Percentiles rank a stretch among this genome's conserved stretches.
Conservation (phyloP, 1,139 yeast genomes). For the Debaryomyces coudertii region DNA sequence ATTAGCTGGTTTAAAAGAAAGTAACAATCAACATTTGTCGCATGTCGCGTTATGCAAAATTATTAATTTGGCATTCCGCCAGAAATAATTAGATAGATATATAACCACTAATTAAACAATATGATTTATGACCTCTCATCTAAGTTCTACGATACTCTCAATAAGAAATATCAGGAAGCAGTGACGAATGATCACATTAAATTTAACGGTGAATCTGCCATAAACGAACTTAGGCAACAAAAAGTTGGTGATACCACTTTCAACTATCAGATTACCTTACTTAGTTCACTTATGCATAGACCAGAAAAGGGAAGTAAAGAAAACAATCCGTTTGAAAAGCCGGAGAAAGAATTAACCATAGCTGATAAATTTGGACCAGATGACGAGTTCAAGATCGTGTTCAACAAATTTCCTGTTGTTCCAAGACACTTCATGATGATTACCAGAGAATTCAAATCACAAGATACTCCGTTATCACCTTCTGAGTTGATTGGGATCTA, state of each 20-base stretch:
- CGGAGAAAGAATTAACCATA: constrained; percentile 76
- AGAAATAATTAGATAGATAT: not conserved
- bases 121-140: constrained; percentile 31
- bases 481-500: constrained; percentile 64
- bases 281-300: constrained; percentile 53
- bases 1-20: constrained; percentile 23
- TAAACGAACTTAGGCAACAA: constrained; percentile 23
- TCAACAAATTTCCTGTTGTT: constrained; percentile 85
- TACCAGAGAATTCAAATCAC: constrained; percentile 73
- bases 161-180: constrained; percentile 34
- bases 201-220: constrained; percentile 37
- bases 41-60: constrained; percentile 2
- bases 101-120: constrained; percentile 3
- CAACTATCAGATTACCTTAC: constrained; percentile 35
- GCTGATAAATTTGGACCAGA: constrained; percentile 49
- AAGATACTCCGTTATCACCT: constrained; percentile 70
- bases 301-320: constrained; percentile 52
- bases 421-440: constrained; percentile 78
- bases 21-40: constrained; percentile 8
- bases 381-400: constrained; percentile 62
- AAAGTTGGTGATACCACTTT: constrained; percentile 24
- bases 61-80: not conserved
- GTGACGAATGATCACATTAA: constrained; percentile 25
- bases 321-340: constrained; percentile 75
- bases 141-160: constrained; percentile 27